These are phyloP conservation scores for Starmerella floricola DNA, from an alignment of 805 yeast species.

Conservation along the genomic window DNA sequence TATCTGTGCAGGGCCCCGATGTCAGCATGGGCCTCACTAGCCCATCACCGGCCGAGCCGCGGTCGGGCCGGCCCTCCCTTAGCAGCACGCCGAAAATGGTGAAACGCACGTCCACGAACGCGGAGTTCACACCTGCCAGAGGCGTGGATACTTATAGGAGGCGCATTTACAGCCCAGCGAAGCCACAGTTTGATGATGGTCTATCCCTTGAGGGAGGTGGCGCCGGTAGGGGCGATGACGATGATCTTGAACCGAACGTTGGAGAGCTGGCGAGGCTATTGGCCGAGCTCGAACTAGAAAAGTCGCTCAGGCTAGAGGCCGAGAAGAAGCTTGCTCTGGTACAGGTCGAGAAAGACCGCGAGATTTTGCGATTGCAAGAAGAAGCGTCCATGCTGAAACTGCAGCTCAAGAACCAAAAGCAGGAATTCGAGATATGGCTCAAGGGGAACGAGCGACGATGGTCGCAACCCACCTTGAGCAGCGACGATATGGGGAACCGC, in stretches of 20 bases:
- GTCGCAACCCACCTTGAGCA: conserved; percentile 1
- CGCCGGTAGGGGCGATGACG: background rate
- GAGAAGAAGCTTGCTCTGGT: conserved; percentile 11
- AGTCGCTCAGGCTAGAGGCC: conserved; percentile 3
- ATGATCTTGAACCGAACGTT: background rate
- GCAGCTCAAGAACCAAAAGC: conserved; percentile 7
- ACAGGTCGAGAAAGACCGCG: conserved; percentile 13
- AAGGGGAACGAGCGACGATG: conserved; percentile 2
- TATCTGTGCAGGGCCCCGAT: background rate
- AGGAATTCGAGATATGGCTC: conserved; percentile 8
- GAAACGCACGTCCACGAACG: conserved; percentile 15
- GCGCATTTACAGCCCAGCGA: conserved; percentile 20
- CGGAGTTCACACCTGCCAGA: conserved; percentile 24
- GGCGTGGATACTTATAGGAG: conserved; percentile 16
- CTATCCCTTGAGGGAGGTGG: background rate
- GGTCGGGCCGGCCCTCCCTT: conserved; percentile 10
- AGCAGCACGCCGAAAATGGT: conserved; percentile 21
- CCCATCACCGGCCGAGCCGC: conserved; percentile 6
- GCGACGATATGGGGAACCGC: conserved; percentile 6
- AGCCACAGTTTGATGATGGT: background rate
- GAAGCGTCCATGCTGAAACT: conserved; percentile 7
- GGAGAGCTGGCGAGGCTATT: conserved; percentile 8
- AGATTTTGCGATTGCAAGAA: conserved; percentile 6
- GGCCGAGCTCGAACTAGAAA: conserved; percentile 10
- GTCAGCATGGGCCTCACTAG: conserved; percentile 3